Evolutionary conservation across 345 rosid genomes (phyloP), one percentile per base, ranked within the genome.

Genomic region (Gossypium anomalum): DNA sequence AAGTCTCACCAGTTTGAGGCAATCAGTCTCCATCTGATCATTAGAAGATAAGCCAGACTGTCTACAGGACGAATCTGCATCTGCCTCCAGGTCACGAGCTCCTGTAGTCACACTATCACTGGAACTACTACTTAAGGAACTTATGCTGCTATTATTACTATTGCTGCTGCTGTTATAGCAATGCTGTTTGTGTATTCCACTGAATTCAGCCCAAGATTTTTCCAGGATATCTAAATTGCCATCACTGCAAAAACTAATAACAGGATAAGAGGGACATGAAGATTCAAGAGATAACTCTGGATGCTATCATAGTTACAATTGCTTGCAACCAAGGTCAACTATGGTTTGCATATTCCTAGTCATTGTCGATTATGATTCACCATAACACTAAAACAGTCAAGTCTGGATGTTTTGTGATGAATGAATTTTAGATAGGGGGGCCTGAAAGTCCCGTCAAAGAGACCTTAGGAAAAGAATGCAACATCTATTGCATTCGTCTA

Each of bases 61-160:
- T 80, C 90, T 89, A 73, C 97, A 92, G n/a, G 94, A 84, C 66
- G 99, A 96, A 90, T 96, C 99, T 73, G 97, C 99, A 89, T 96
- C 99, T 34, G 99, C 97, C 58, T 93, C 99, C 61, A 91, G 97
- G 77, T 96, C 99, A 66, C 91, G 93, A 79, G 84, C 79, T 83
- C 84, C 90, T 43, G 86, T 78, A 74, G 83, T 83, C 87, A 90
- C 97, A 85, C 97, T 93, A 72, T 92, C 97, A 72, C 93, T 89
- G 52, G 98, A 96, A 77, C 93, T 89, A 80, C 96, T 85, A 75
- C 96, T 93, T 84, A 93, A 66, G 80, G 96, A 86, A 86, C 97
- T 92, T 82, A 90, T 84, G 83, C 99, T 95, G 85, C 97, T 96
- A 84, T 82, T 82, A 75, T 93, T 91, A 82, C 98, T 96, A 80